phyloP scores from a whole-genome alignment of 116 monocot genomes.

The Dioscorea cayenensis region DNA sequence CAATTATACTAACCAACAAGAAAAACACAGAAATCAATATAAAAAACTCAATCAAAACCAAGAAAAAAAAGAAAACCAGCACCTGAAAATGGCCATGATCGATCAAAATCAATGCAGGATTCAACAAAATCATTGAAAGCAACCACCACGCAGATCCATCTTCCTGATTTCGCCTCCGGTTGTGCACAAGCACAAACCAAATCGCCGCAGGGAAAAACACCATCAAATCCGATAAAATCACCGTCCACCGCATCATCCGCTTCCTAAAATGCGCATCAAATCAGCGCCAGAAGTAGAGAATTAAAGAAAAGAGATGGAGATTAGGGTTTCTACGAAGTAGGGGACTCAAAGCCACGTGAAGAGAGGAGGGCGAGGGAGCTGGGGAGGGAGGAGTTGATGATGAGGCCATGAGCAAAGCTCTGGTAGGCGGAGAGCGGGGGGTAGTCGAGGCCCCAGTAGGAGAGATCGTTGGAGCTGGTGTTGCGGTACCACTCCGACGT shows the following conservation, averaged over 20 bases:
- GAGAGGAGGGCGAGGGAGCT: conserved; percentile 39
- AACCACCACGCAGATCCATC: conserved; percentile 34
- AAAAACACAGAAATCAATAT: not conserved
- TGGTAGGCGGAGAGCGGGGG: conserved; percentile 97
- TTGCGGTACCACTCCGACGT: conserved; percentile 76
- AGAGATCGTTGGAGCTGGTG: conserved; percentile 59
- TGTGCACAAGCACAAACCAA: conserved; percentile 50
- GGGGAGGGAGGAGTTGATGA: conserved; percentile 59
- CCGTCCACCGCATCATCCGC: conserved; percentile 88
- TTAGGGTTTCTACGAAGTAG: conserved; percentile 31
- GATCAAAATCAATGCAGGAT: conserved; percentile 75
- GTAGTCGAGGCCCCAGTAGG: conserved; percentile 98
- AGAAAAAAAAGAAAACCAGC: not conserved
- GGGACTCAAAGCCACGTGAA: conserved; percentile 80
- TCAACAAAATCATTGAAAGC: conserved; percentile 70
- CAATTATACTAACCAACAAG: conserved; percentile 65
- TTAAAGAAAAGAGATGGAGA: not conserved
- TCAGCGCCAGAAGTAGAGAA: not conserved
- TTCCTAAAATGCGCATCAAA: conserved; percentile 34
- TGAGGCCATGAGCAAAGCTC: conserved; percentile 59
- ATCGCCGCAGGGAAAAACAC: conserved; percentile 76
- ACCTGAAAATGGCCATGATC: conserved; percentile 99
- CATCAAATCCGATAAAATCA: conserved; percentile 75
- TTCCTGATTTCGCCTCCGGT: conserved; percentile 8
- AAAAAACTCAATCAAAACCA: not conserved